A percentile compares a stretch with the other conserved stretches of the same genome.
These are phyloP conservation scores for Pulveroboletus sp. DNA, from an alignment of 768 basidiomycete genomes.

Conservation along the genomic window DNA sequence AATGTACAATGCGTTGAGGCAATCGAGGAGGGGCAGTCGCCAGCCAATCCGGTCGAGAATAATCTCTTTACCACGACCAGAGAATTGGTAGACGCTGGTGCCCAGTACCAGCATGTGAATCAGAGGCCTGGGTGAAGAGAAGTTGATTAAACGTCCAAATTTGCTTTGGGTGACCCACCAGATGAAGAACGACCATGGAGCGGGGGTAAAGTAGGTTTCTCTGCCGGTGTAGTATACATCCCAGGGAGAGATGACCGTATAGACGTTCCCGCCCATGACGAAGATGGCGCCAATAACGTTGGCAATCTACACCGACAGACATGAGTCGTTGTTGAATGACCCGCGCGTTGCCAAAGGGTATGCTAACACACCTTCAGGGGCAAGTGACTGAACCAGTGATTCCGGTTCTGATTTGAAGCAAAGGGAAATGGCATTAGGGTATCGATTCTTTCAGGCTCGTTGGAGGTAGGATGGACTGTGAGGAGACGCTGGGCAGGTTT, in stretches of 20 bases:
- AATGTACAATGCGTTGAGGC: conserved; percentile 65
- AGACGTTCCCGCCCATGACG: conserved; percentile 61
- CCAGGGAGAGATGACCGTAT: conserved; percentile 54
- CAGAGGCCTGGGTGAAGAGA: conserved; percentile 40
- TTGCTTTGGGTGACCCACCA: conserved; percentile 39
- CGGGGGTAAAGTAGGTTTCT: conserved; percentile 69
- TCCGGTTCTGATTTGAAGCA: conserved; percentile 20
- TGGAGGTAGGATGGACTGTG: conserved; percentile 13
- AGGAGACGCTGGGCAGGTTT: conserved; percentile 9
- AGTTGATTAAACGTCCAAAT: not conserved
- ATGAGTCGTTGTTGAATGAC: conserved; percentile 3
- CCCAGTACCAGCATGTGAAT: conserved; percentile 68
- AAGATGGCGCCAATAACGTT: conserved; percentile 56
- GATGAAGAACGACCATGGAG: conserved; percentile 58
- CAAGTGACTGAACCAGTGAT: conserved; percentile 46
- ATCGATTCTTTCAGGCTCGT: not conserved
- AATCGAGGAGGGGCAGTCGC: conserved; percentile 59
- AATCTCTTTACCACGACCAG: conserved; percentile 49
- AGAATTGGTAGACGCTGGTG: conserved; percentile 61
- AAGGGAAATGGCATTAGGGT: conserved; percentile 25
- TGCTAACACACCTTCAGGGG: conserved; percentile 47
- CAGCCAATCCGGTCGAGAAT: conserved; percentile 66
- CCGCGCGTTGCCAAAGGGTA: not conserved
- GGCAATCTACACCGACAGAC: conserved; percentile 35
- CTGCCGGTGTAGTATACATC: conserved; percentile 47